Evolutionary conservation across 1,284 basidiomycete genomes (phyloP).

Genomic region (Earliella scabrosa): DNA sequence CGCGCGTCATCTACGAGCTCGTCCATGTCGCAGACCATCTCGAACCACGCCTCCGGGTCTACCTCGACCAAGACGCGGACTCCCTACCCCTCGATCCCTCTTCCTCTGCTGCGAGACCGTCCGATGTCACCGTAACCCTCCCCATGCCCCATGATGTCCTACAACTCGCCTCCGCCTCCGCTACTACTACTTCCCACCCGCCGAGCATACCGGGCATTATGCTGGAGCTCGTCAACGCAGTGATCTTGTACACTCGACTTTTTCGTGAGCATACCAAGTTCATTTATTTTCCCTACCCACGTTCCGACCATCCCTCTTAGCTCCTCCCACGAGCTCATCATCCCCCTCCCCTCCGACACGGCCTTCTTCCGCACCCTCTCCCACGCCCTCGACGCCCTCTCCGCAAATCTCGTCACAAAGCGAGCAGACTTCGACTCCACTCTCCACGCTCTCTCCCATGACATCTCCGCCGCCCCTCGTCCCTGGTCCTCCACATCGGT

Average conservation of each 20-base stretch:
- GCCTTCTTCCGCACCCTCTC: slow-evolving; percentile 84
- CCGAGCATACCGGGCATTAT: slow-evolving; percentile 4
- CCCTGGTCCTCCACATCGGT: slow-evolving; percentile 54
- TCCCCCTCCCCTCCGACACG: slow-evolving; percentile 82
- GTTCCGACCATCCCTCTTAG: slow-evolving; percentile 2
- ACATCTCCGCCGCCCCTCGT: slow-evolving; percentile 64
- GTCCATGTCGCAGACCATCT: slow-evolving; percentile 49
- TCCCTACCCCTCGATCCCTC: neutral
- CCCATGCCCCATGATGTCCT: too few species aligned
- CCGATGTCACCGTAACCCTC: neutral
- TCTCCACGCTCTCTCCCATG: slow-evolving; percentile 61
- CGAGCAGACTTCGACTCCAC: slow-evolving; percentile 69
- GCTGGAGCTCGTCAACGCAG: too few species aligned
- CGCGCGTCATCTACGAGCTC: slow-evolving; percentile 59
- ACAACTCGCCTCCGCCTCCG: too few species aligned
- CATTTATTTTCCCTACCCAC: too few species aligned
- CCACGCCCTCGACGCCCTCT: slow-evolving; percentile 72
- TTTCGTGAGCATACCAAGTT: too few species aligned
- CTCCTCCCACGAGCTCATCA: slow-evolving; percentile 67
- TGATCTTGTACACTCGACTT: slow-evolving; percentile 5
- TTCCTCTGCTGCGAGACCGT: neutral
- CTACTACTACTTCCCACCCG: too few species aligned
- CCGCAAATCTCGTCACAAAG: slow-evolving; percentile 65
- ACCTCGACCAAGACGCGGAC: slow-evolving; percentile 36
- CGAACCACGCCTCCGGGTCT: slow-evolving; percentile 60